Base-by-base conservation (phyloP, 805 yeast species). In the Barnettozyma vustinii region DNA sequence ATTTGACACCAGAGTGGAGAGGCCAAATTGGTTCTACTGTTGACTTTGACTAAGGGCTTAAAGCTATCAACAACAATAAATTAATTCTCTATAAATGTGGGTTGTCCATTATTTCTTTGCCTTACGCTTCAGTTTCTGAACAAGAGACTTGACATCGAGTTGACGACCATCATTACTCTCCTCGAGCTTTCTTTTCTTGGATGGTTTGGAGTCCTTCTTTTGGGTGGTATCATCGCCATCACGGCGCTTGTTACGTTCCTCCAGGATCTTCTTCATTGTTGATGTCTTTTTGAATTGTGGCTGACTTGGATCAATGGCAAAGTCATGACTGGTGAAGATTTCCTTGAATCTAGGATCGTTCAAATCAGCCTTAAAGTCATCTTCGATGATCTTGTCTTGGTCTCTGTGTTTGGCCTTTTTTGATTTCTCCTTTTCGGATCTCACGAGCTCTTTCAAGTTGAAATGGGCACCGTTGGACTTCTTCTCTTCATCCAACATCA, bases 221-320 rank as follows among this genome's bases (percentile, higher is more conserved):
- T 43, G 18, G 18, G 46, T 37, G 33, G 36, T 37, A 18, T 37
- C 40, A 25, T 45, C 47, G 23, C 46, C 56, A 41, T 60, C 61
- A 36, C 68, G 63, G 60, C 83, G 76, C 62, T 80, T 80, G 39
- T 77, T 75, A 56, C 96, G 78, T 67, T 90, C 96, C 41, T 79
- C 74, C 70, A 94, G 68, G 49, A 94, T 78, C 65, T 83, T 76
- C 62, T 84, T 83, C 96, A 92, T 91, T 23, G 94, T 89, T 16
- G 80, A 71, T 1, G 98, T 91, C 67, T 84, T 81, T 70, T 87
- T 90, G 74, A 79, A 92, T 64, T 88, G 96, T n/a, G 95, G 86
- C 61, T 76, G 81, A 19, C 95, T 83, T 20, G 97, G 96, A 67
- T 95, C 99, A 63, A 95, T 90, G 12, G 97, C 97, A 68, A 81